These are phyloP conservation scores for Trichoderma hamatum DNA, from an alignment of 2,329 filamentous ascomycete species.

Conservation along the genomic window DNA sequence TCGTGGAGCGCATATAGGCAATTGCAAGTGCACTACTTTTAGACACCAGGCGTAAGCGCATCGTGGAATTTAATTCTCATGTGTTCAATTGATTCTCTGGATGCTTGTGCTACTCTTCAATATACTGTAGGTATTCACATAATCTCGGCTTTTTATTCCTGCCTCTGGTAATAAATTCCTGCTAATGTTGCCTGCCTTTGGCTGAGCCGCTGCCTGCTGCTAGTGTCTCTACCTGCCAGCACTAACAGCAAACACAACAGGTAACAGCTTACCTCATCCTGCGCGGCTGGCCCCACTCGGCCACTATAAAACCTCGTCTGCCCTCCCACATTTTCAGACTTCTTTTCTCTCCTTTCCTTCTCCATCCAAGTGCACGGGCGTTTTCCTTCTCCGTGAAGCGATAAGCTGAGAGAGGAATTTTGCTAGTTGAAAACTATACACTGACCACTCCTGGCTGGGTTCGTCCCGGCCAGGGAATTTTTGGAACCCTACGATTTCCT, in stretches of 20 bases:
- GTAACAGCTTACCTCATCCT: not conserved
- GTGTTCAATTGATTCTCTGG: too few relatives aligned
- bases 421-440: constrained; percentile 86
- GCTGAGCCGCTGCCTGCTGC: not conserved
- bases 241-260: not conserved
- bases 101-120: too few relatives aligned
- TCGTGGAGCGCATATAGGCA: not conserved
- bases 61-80: not conserved
- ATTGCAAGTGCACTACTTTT: not conserved
- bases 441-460: constrained; percentile 70
- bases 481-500: constrained; percentile 53
- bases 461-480: constrained; percentile 71
- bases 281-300: constrained; percentile 5
- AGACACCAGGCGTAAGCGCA: not conserved
- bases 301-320: constrained; percentile 40
- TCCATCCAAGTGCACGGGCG: constrained; percentile 68
- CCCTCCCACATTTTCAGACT: constrained; percentile 34
- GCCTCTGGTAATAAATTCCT: too few relatives aligned
- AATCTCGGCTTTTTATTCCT: too few relatives aligned
- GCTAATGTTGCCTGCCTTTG: not conserved
- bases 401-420: constrained; percentile 78
- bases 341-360: constrained; percentile 47
- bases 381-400: constrained; percentile 63
- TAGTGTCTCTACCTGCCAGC: not conserved
- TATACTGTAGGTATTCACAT: too few relatives aligned